A percentile compares a stretch with the other conserved stretches of the same genome.
Evolutionary conservation across 495 filamentous ascomycete species (phyloP).

Genomic region (Penicillium pulvis): DNA sequence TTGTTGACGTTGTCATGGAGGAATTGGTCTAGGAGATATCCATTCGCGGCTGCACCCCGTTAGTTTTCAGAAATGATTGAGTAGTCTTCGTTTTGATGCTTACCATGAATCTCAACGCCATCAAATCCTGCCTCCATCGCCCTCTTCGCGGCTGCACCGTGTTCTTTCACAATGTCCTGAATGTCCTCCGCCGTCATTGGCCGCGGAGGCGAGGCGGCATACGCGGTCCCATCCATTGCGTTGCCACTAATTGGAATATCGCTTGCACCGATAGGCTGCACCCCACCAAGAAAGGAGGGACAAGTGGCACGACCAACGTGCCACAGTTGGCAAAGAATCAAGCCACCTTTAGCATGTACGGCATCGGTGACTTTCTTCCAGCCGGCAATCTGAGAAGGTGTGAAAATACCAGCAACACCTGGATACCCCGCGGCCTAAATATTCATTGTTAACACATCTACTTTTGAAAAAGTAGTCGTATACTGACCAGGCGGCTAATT

Average conservation of each 20-base stretch:
- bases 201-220: slow-evolving; percentile 37
- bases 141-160: slow-evolving; percentile 58
- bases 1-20: slow-evolving; percentile 52
- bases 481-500: slow-evolving; percentile 31
- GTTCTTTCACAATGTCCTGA: slow-evolving; percentile 42
- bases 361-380: slow-evolving; percentile 55
- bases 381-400: slow-evolving; percentile 41
- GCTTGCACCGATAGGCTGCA: slow-evolving; percentile 20
- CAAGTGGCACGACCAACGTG: slow-evolving; percentile 50
- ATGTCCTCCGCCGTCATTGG: slow-evolving; percentile 49
- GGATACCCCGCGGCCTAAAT: slow-evolving; percentile 40
- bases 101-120: slow-evolving; percentile 57
- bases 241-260: slow-evolving; percentile 30
- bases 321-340: slow-evolving; percentile 57
- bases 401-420: slow-evolving; percentile 52
- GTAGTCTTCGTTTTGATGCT: neutral
- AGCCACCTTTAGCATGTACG: slow-evolving; percentile 53
- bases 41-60: slow-evolving; percentile 42
- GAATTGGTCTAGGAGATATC: slow-evolving; percentile 60
- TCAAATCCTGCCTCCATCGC: slow-evolving; percentile 66
- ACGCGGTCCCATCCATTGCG: slow-evolving; percentile 30
- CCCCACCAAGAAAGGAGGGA: slow-evolving; percentile 33
- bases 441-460: neutral
- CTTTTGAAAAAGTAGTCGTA: neutral
- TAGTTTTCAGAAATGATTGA: neutral